Percentiles rank a stretch among this genome's conserved stretches.
phyloP scores from a whole-genome alignment of 1,284 basidiomycete species.

The Fomitiporia mediterranea region DNA sequence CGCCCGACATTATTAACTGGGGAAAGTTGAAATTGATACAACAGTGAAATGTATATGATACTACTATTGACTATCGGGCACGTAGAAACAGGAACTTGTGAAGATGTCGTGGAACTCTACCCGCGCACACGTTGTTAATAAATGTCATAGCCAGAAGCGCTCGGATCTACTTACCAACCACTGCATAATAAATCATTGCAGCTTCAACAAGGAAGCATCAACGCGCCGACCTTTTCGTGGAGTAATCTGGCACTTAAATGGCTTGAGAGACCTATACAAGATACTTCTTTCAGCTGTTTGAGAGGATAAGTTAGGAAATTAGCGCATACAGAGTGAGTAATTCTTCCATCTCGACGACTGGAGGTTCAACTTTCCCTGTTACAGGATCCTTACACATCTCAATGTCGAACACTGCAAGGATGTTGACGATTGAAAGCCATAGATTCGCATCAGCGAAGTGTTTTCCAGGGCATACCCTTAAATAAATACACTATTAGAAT shows the following conservation, averaged over 20 bases:
- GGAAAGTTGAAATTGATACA: too few species aligned
- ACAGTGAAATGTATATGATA: too few species aligned
- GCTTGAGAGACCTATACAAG: background rate
- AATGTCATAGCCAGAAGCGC: too few species aligned
- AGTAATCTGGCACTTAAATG: constrained; percentile 9
- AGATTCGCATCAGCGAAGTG: constrained; percentile 12
- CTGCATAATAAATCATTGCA: too few species aligned
- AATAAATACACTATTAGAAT: background rate
- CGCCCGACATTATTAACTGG: too few species aligned
- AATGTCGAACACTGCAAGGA: constrained; percentile 11
- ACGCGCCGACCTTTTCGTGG: constrained; percentile 5
- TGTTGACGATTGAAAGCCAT: constrained; percentile 10
- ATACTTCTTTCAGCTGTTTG: background rate
- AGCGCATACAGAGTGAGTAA: background rate
- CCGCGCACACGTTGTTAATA: too few species aligned
- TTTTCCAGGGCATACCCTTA: constrained; percentile 16
- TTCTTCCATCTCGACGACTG: background rate
- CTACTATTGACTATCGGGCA: too few species aligned
- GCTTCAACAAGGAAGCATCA: too few species aligned
- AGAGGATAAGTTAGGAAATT: background rate
- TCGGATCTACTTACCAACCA: too few species aligned
- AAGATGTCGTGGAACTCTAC: too few species aligned
- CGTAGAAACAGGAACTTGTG: too few species aligned
- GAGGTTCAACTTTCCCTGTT: constrained; percentile 2
- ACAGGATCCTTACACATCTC: background rate